A percentile compares a stretch with the other conserved stretches of the same genome.
Evolutionary conservation across 257 asterid genomes (phyloP).

Genomic region (Nicotiana attenuata): DNA sequence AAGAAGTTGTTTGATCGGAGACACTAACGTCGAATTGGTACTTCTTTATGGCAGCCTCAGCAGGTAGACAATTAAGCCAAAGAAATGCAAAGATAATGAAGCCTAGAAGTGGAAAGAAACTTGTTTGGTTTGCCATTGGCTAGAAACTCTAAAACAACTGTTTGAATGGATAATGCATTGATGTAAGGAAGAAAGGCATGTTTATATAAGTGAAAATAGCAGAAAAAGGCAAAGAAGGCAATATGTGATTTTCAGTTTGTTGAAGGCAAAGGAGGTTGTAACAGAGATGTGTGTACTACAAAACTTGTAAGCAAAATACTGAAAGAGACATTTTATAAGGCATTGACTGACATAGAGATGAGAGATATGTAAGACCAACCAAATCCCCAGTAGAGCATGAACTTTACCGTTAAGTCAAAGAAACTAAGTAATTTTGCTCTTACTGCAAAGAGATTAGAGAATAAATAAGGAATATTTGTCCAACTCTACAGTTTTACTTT

Average conservation of each 20-base stretch:
- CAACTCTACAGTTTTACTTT: not conserved
- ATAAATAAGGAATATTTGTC: not conserved
- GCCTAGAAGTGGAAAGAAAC: not conserved
- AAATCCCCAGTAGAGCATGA: not conserved
- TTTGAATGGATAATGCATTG: not conserved
- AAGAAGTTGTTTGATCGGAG: not conserved
- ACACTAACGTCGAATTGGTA: conserved; percentile 50
- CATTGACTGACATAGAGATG: not conserved
- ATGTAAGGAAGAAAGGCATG: not conserved
- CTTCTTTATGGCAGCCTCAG: conserved; percentile 38
- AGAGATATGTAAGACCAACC: not conserved
- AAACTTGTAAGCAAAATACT: conserved; percentile 27
- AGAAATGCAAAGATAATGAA: not conserved
- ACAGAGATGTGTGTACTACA: conserved; percentile 7
- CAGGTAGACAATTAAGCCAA: conserved; percentile 12
- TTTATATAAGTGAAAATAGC: conserved; percentile 9
- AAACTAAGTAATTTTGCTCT: not conserved
- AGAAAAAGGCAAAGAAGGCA: not conserved
- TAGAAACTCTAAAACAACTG: not conserved
- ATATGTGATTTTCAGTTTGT: conserved; percentile 17
- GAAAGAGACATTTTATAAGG: conserved; percentile 19
- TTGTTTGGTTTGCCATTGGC: not conserved
- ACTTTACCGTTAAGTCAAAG: not conserved
- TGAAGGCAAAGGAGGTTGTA: conserved; percentile 12
- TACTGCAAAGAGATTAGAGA: not conserved